Evolutionary conservation across 768 basidiomycete species (phyloP), one percentile per base, ranked within the genome.

Genomic region (Xerocomus spinulosus): DNA sequence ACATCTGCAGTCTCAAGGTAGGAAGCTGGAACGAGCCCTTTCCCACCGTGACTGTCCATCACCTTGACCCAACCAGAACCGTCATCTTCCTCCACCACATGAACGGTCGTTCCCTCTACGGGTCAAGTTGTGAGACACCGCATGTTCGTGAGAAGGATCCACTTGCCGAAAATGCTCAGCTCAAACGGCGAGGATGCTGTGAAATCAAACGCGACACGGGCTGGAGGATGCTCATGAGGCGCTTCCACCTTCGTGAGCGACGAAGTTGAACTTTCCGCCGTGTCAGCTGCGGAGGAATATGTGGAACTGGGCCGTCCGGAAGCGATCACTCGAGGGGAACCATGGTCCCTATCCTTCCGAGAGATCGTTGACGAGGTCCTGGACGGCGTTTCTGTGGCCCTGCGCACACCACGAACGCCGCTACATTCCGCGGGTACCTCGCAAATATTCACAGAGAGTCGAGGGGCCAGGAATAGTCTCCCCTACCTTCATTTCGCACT

Each of bases 61-160:
- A 91, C 85, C 62, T 92, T 92, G 10, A 86, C 78, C 90, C 89
- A 92, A 3, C 89, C 89, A 14, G 87, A 88, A 10, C 87, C 88
- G 56, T 91, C 90, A 51, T 92, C 88, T 51, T 82, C 78, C 61
- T 92, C 89, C 17, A 88, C 60, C 32, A 93, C 73, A 48, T 74
- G 73, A 14, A 94, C 83, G 4, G 61, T 64, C 32, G 70, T 63
- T 23, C 85, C 87, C 69, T 87, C 88, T 85, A 62, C 26, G 25
- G 40, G 55, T 46, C 44, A 54, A 58, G 49, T 48, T 50, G 42
- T 49, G 28, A 52, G 25, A 29, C 21, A 15, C 14, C 20, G 26
- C 46, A 55, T 21, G 41, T 42, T 39, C 42, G 42, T 46, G 39
- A 32, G 37, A 46, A 47, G 28, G 54, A 45, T 47, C 25, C 26